These are phyloP conservation scores for Russula dissimulans DNA, from an alignment of 768 basidiomycete species.

Conservation along the genomic window DNA sequence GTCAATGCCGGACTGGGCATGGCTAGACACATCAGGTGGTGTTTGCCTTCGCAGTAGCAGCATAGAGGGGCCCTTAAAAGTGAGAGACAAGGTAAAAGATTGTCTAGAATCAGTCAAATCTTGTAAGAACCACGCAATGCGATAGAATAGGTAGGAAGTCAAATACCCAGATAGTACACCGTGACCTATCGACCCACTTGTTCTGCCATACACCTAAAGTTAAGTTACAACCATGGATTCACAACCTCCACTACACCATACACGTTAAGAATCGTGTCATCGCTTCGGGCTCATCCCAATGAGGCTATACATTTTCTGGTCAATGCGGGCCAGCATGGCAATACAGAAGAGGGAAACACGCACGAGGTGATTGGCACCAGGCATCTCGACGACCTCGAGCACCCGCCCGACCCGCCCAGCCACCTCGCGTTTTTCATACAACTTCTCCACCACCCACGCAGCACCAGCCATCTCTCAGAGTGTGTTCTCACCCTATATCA, in stretches of 20 bases:
- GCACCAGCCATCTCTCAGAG: conserved; percentile 15
- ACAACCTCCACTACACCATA: not conserved
- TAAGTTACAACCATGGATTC: not conserved
- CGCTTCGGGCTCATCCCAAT: conserved; percentile 16
- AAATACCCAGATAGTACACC: too few relatives aligned
- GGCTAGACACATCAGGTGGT: too few relatives aligned
- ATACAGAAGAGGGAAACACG: not conserved
- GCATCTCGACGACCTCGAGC: conserved; percentile 15
- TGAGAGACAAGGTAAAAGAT: too few relatives aligned
- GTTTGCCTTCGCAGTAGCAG: too few relatives aligned
- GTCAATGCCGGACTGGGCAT: too few relatives aligned
- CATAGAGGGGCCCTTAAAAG: too few relatives aligned
- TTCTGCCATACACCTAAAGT: not conserved
- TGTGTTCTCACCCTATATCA: conserved; percentile 16
- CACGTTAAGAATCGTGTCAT: conserved; percentile 12
- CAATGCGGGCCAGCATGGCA: not conserved
- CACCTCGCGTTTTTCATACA: conserved; percentile 11
- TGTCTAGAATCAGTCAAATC: too few relatives aligned
- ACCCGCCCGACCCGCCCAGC: conserved; percentile 1
- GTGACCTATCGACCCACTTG: too few relatives aligned
- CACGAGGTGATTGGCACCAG: conserved; percentile 19
- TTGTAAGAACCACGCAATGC: too few relatives aligned
- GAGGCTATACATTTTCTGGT: conserved; percentile 2
- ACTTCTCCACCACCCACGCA: conserved; percentile 13
- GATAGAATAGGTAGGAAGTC: too few relatives aligned